Base-by-base conservation (phyloP, 2,329 filamentous ascomycete species). In the Chaetomiaceae sp. region DNA sequence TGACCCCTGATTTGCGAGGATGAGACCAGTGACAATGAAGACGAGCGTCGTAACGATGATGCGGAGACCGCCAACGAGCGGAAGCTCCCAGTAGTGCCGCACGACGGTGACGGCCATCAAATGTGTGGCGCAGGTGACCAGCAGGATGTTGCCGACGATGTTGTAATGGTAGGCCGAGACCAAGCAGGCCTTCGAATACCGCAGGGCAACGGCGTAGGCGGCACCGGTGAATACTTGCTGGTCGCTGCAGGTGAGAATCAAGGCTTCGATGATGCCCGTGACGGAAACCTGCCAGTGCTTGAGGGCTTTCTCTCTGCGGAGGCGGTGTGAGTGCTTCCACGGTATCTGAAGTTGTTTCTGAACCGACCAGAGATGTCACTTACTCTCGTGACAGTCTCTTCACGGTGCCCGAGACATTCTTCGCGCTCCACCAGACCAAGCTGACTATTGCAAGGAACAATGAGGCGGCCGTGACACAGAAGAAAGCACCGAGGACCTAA, bases 91-190 rank as follows among this genome's bases (percentile, higher is more conserved):
- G 55, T 69, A 70, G 51, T 68, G 60, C 4, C 61, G 56, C 23
- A 66, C 61, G 31, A 68, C 60, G 14, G 63, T 65, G 10, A 69
- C 58, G 16, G 65, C 61, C 57, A 68, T 57, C 5, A 70, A 56
- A 45, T 69, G 67, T 0, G 67, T 70, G 13, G 65, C 67, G 44
- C 66, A 69, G 13, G 63, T 67, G 8, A 69, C 56, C 3, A 69
- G 58, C 52, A 70, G 55, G 57, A 68, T 65, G 53, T 68, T 68
- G 12, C 62, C 60, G 1, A 69, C 60, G 35, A 70, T 58, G 42
- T 69, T 66, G 57, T 70, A 69, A 53, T 70, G 68, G 50, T 70
- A 69, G 2, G 66, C 62, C 30, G 63, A 63, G 42, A 69, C 56
- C 31, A 60, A 57, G 55, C 66, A 69, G 14, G 63, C 65, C 34